Percentiles rank a stretch among this genome's conserved stretches.
Evolutionary conservation across 805 yeast genomes (phyloP).

Genomic region (Kregervanrija fluxuum): DNA sequence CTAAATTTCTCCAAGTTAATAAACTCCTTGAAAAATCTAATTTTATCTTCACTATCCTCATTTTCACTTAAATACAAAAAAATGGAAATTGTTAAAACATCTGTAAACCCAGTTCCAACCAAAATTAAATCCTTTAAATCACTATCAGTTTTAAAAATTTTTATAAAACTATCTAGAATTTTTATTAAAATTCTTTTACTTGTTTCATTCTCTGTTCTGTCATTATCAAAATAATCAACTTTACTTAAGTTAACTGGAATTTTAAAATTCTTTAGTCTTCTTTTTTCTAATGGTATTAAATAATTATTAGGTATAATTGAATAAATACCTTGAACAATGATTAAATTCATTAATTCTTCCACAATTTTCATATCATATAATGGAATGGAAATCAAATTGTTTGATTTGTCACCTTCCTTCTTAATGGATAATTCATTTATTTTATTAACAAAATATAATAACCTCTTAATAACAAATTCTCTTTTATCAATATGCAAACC

Average conservation of each 20-base stretch:
- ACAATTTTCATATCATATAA: constrained; percentile 78
- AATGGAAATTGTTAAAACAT: constrained; percentile 43
- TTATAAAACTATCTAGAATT: constrained; percentile 26
- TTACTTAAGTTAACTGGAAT: constrained; percentile 18
- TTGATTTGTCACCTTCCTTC: constrained; percentile 22
- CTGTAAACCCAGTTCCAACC: constrained; percentile 64
- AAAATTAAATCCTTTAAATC: constrained; percentile 47
- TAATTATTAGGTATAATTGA: constrained; percentile 49
- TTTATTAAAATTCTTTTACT: constrained; percentile 15
- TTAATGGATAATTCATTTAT: constrained; percentile 33
- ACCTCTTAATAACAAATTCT: constrained; percentile 25
- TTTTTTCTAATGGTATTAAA: constrained; percentile 57
- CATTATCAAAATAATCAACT: constrained; percentile 7
- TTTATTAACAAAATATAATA: constrained; percentile 30
- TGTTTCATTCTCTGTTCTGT: neutral
- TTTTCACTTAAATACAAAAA: constrained; percentile 29
- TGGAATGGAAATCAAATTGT: constrained; percentile 52
- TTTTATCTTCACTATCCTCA: neutral
- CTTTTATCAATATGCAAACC: constrained; percentile 11
- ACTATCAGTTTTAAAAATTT: constrained; percentile 32
- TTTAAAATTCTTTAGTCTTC: constrained; percentile 46
- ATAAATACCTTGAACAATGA: constrained; percentile 67
- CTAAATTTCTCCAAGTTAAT: constrained; percentile 34
- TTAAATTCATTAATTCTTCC: constrained; percentile 52
- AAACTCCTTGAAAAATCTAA: constrained; percentile 9